Conservation (phyloP, 1,284 basidiomycete genomes). For the Filobasidium uniguttulatum region DNA sequence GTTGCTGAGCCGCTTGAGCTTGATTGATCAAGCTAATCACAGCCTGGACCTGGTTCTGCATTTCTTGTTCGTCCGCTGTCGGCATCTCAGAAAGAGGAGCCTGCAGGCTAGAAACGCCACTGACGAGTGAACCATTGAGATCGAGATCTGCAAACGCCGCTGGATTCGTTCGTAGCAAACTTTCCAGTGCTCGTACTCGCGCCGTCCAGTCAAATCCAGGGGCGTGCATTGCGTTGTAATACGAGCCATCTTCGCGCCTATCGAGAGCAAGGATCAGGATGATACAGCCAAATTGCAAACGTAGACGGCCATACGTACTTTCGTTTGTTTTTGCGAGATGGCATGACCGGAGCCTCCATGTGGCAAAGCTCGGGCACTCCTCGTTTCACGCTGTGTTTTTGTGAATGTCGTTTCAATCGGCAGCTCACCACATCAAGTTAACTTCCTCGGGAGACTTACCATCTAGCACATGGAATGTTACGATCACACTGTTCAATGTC, state of each 20-base stretch:
- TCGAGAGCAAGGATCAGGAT: background rate
- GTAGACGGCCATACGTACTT: conserved; percentile 20
- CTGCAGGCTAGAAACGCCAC: background rate
- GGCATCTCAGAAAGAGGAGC: background rate
- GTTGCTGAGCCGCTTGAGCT: conserved; percentile 1
- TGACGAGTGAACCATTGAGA: background rate
- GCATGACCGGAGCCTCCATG: conserved; percentile 29
- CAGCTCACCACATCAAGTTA: too few species aligned
- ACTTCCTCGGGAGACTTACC: conserved; percentile 18
- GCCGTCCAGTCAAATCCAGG: conserved; percentile 27
- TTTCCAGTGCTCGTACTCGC: conserved; percentile 29
- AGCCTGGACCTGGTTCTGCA: conserved; percentile 1
- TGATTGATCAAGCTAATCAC: conserved; percentile 1
- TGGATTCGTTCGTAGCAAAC: conserved; percentile 27
- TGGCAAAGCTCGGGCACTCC: conserved; percentile 32
- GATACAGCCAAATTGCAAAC: background rate
- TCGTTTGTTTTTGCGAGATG: conserved; percentile 22
- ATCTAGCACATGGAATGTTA: conserved; percentile 34
- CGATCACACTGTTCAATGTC: conserved; percentile 26
- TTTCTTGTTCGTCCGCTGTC: conserved; percentile 2
- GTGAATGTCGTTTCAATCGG: background rate
- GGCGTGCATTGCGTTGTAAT: conserved; percentile 16
- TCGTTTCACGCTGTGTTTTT: conserved; percentile 24
- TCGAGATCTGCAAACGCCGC: conserved; percentile 5
- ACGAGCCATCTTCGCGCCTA: background rate